These are phyloP conservation scores for Aspergillus glaucus DNA, from an alignment of 2,329 filamentous ascomycete species.

Conservation along the genomic window DNA sequence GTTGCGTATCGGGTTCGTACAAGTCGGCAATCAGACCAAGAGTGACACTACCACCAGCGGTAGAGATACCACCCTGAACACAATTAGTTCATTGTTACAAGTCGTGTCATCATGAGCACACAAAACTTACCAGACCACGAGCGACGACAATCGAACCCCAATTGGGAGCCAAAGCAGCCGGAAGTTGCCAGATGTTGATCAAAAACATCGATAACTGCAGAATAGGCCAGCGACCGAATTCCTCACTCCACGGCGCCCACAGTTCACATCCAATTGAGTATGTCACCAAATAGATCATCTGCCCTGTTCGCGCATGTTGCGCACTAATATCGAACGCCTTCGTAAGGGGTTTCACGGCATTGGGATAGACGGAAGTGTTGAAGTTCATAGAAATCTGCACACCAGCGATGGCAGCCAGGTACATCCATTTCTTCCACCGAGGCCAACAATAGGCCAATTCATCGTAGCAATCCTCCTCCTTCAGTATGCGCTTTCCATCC, in stretches of 20 bases:
- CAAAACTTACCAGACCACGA: slow-evolving; percentile 44
- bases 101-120: not conserved
- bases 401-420: slow-evolving; percentile 54
- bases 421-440: slow-evolving; percentile 27
- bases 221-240: slow-evolving; percentile 67
- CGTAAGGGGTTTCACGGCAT: slow-evolving; percentile 56
- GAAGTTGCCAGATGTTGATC: slow-evolving; percentile 68
- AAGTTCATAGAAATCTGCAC: slow-evolving; percentile 71
- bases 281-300: slow-evolving; percentile 65
- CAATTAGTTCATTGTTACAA: not conserved
- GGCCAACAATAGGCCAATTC: slow-evolving; percentile 55
- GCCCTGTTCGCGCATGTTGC: slow-evolving; percentile 62
- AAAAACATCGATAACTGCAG: slow-evolving; percentile 64
- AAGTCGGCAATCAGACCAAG: slow-evolving; percentile 55
- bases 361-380: slow-evolving; percentile 65
- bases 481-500: slow-evolving; percentile 29
- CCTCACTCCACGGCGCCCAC: slow-evolving; percentile 79
- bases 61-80: slow-evolving; percentile 47
- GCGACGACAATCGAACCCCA: slow-evolving; percentile 60
- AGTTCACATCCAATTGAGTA: slow-evolving; percentile 79
- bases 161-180: slow-evolving; percentile 62
- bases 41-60: slow-evolving; percentile 55
- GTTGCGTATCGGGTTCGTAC: slow-evolving; percentile 47
- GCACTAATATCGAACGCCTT: slow-evolving; percentile 59
- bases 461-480: slow-evolving; percentile 52